A percentile compares a stretch with the other conserved stretches of the same genome.
phyloP scores from a whole-genome alignment of 768 basidiomycete genomes.

The Mycena epipterygia region DNA sequence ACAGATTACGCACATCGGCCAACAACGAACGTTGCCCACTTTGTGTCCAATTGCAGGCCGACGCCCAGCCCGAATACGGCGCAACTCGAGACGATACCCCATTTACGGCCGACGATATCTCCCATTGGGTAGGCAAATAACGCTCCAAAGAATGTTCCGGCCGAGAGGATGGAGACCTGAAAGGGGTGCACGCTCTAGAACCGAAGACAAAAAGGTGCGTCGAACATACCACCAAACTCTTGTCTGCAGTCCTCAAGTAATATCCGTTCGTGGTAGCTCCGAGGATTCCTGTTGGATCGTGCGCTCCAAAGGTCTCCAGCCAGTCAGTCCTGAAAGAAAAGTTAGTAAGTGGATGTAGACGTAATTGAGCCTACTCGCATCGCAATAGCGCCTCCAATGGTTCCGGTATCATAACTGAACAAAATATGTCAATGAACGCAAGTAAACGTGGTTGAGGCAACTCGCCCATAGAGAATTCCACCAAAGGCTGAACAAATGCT shows the following conservation, averaged over 20 bases:
- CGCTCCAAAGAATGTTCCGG: slow-evolving; percentile 75
- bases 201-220: background rate
- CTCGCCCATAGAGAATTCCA: slow-evolving; percentile 34
- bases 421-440: slow-evolving; percentile 5
- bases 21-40: slow-evolving; percentile 43
- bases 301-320: slow-evolving; percentile 52
- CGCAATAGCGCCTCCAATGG: slow-evolving; percentile 68
- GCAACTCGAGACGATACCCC: slow-evolving; percentile 66
- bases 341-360: no score
- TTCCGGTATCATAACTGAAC: slow-evolving; percentile 74
- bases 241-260: slow-evolving; percentile 47
- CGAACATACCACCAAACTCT: slow-evolving; percentile 34
- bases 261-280: slow-evolving; percentile 26
- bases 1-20: slow-evolving; percentile 39
- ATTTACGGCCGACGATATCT: slow-evolving; percentile 62
- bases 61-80: slow-evolving; percentile 49
- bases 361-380: no score
- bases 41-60: slow-evolving; percentile 41
- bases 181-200: background rate
- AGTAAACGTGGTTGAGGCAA: background rate
- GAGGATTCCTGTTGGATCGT: slow-evolving; percentile 28
- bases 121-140: slow-evolving; percentile 48
- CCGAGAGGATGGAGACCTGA: slow-evolving; percentile 63
- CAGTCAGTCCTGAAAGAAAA: no score
- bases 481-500: slow-evolving; percentile 19